A percentile compares a stretch with the other conserved stretches of the same genome.
phyloP scores from a whole-genome alignment of 495 filamentous ascomycete genomes.

The Annulohypoxylon stygium region DNA sequence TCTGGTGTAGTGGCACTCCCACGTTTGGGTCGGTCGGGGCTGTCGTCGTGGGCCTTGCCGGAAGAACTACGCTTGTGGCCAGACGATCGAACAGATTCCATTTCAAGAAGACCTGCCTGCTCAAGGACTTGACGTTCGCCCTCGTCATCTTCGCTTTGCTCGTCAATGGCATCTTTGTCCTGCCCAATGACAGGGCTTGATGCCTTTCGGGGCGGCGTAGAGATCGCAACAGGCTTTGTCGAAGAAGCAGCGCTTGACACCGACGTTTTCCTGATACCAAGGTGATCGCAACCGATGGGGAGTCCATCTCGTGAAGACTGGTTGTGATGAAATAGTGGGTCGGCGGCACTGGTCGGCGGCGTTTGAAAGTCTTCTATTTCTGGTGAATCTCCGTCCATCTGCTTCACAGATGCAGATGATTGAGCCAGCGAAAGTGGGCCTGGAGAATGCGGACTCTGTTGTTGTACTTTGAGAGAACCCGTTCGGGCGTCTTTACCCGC shows the following conservation, averaged over 20 bases:
- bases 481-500: slow-evolving; percentile 49
- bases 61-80: slow-evolving; percentile 50
- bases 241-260: slow-evolving; percentile 59
- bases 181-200: slow-evolving; percentile 50
- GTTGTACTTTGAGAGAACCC: slow-evolving; percentile 41
- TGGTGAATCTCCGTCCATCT: slow-evolving; percentile 55
- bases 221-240: slow-evolving; percentile 42
- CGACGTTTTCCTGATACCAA: slow-evolving; percentile 55
- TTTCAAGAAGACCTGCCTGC: slow-evolving; percentile 62
- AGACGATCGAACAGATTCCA: slow-evolving; percentile 38
- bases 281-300: slow-evolving; percentile 56
- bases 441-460: slow-evolving; percentile 53
- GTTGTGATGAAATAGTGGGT: slow-evolving; percentile 61
- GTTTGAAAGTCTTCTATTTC: slow-evolving; percentile 60
- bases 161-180: slow-evolving; percentile 44
- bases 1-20: slow-evolving; percentile 45
- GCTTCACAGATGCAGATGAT: slow-evolving; percentile 46
- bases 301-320: slow-evolving; percentile 68
- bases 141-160: slow-evolving; percentile 59
- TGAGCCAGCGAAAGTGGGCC: slow-evolving; percentile 48
- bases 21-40: slow-evolving; percentile 49
- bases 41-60: slow-evolving; percentile 52
- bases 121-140: slow-evolving; percentile 65
- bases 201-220: slow-evolving; percentile 51
- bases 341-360: slow-evolving; percentile 59